Conservation (phyloP, 495 filamentous ascomycete species). For the Penicillium longicatenatum region DNA sequence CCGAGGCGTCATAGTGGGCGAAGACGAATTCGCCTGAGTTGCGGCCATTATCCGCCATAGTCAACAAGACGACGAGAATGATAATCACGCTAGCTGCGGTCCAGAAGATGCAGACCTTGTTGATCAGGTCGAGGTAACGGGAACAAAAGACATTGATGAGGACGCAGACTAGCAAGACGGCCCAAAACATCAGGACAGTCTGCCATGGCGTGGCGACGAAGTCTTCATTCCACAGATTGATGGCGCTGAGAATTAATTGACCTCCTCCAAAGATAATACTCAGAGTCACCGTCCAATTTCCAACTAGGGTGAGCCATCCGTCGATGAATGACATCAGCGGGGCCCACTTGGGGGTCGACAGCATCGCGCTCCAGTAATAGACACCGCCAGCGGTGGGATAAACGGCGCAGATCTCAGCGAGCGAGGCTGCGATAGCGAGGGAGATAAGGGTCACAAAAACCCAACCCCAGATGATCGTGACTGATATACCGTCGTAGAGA, state of each 20-base stretch:
- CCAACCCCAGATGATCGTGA: slow-evolving; percentile 70
- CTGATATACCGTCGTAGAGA: slow-evolving; percentile 63
- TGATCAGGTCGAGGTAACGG: slow-evolving; percentile 62
- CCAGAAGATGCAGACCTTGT: slow-evolving; percentile 71
- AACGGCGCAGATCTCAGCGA: slow-evolving; percentile 76
- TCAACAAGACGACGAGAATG: slow-evolving; percentile 59
- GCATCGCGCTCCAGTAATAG: slow-evolving; percentile 77
- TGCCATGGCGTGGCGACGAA: slow-evolving; percentile 64
- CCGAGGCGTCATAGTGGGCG: slow-evolving; percentile 58
- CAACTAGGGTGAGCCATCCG: slow-evolving; percentile 74
- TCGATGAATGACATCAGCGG: slow-evolving; percentile 68
- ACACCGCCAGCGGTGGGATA: slow-evolving; percentile 71
- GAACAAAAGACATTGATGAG: slow-evolving; percentile 59
- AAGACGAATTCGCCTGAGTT: slow-evolving; percentile 60
- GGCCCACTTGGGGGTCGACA: slow-evolving; percentile 56
- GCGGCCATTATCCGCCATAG: slow-evolving; percentile 55
- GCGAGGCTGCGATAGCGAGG: slow-evolving; percentile 66
- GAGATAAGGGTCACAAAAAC: slow-evolving; percentile 71
- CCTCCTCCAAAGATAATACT: slow-evolving; percentile 54
- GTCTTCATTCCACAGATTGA: slow-evolving; percentile 61
- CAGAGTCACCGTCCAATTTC: slow-evolving; percentile 63
- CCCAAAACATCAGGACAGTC: slow-evolving; percentile 67
- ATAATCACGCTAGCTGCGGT: slow-evolving; percentile 61
- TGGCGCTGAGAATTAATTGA: slow-evolving; percentile 62
- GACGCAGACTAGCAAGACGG: slow-evolving; percentile 59